phyloP scores from a whole-genome alignment of 805 yeast genomes.

The Zygotorulaspora danielsina region DNA sequence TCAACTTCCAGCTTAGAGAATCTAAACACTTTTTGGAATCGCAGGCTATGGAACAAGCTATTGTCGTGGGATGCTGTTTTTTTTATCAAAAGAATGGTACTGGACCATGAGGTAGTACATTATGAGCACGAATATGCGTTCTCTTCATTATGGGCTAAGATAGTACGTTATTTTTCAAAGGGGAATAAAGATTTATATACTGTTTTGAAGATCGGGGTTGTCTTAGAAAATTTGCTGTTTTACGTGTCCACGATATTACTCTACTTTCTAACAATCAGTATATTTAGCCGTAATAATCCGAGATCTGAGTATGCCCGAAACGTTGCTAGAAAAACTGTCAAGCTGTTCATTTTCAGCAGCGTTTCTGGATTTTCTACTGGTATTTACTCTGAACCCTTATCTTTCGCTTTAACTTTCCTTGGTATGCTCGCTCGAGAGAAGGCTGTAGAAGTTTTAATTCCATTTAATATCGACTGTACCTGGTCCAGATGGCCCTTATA shows the following conservation, averaged over 20 bases:
- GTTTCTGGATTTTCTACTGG: slow-evolving; percentile 75
- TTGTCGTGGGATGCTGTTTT: slow-evolving; percentile 86
- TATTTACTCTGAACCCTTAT: slow-evolving; percentile 72
- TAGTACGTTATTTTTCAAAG: slow-evolving; percentile 33
- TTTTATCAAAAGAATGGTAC: slow-evolving; percentile 52
- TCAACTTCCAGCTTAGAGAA: background rate
- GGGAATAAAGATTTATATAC: slow-evolving; percentile 38
- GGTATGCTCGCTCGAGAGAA: slow-evolving; percentile 53
- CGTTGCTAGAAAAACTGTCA: slow-evolving; percentile 38
- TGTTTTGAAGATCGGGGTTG: slow-evolving; percentile 45
- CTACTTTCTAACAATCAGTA: slow-evolving; percentile 44
- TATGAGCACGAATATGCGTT: slow-evolving; percentile 92
- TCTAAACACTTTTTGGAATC: slow-evolving; percentile 18
- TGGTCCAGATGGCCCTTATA: slow-evolving; percentile 19
- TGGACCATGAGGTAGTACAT: slow-evolving; percentile 40
- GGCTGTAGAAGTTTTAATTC: slow-evolving; percentile 20
- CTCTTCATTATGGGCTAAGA: slow-evolving; percentile 69
- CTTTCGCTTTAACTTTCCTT: slow-evolving; percentile 54
- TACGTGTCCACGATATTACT: slow-evolving; percentile 45
- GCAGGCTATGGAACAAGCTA: slow-evolving; percentile 46
- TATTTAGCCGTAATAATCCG: slow-evolving; percentile 25
- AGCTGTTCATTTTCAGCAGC: slow-evolving; percentile 59
- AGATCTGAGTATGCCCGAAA: slow-evolving; percentile 15
- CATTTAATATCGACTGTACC: slow-evolving; percentile 13
- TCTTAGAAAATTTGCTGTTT: slow-evolving; percentile 52